phyloP scores from a whole-genome alignment of 2,329 filamentous ascomycete genomes.

The Stemphylium vesicarium region DNA sequence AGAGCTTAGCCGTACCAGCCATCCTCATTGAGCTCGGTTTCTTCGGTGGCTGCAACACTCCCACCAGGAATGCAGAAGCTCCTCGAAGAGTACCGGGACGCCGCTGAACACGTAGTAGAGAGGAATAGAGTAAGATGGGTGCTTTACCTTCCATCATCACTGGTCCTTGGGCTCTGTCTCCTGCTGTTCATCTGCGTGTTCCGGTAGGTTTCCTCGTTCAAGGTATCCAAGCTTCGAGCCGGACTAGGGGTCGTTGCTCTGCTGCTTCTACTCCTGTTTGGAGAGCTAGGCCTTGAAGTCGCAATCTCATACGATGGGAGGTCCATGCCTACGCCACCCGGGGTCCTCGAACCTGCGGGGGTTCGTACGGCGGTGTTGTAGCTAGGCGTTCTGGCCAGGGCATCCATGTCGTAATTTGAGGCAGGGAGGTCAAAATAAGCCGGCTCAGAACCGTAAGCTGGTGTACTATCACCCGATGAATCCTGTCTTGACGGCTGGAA shows the following conservation, averaged over 20 bases:
- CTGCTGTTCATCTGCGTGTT: constrained; percentile 46
- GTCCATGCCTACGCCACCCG: constrained; percentile 45
- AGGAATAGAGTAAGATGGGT: constrained; percentile 15
- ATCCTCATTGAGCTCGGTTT: background rate
- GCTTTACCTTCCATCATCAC: constrained; percentile 36
- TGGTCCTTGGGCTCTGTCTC: constrained; percentile 33
- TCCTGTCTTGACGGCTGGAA: constrained; percentile 37
- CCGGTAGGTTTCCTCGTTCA: constrained; percentile 47
- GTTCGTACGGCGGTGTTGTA: constrained; percentile 59
- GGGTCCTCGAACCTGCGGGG: constrained; percentile 49
- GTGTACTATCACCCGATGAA: constrained; percentile 46
- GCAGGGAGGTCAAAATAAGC: constrained; percentile 31
- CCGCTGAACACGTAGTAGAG: background rate
- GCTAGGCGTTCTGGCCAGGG: constrained; percentile 57
- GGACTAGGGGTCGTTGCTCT: constrained; percentile 44
- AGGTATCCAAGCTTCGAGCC: constrained; percentile 40
- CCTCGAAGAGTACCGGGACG: background rate
- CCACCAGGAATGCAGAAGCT: background rate
- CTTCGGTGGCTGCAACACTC: constrained; percentile 1
- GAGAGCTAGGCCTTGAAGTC: constrained; percentile 52
- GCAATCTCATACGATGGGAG: constrained; percentile 56
- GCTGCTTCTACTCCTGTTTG: constrained; percentile 38
- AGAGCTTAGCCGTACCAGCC: background rate
- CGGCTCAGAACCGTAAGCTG: constrained; percentile 34
- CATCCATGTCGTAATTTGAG: constrained; percentile 51